These are phyloP conservation scores for Nothophoma quercina DNA, from an alignment of 2,329 filamentous ascomycete species.

Conservation along the genomic window DNA sequence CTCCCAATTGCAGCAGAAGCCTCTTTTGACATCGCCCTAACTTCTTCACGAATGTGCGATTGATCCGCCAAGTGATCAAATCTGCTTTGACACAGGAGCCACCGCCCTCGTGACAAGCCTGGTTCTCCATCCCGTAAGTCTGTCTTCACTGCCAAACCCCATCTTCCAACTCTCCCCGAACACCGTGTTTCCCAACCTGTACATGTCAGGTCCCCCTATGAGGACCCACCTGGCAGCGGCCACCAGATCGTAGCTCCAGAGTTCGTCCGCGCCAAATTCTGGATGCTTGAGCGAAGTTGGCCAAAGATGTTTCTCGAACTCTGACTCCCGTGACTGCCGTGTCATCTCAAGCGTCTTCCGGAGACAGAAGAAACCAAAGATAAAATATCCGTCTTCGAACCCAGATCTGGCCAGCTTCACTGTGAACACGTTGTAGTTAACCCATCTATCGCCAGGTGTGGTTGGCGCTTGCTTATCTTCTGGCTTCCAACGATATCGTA, in stretches of 20 bases:
- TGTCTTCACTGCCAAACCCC: background rate
- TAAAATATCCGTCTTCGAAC: background rate
- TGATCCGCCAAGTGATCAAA: background rate
- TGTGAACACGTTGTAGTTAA: conserved; percentile 1
- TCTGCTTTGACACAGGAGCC: background rate
- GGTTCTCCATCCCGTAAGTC: conserved; percentile 2
- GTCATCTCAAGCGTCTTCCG: background rate
- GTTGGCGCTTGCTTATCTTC: conserved; percentile 1
- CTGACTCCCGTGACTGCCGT: background rate
- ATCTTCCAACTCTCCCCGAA: background rate
- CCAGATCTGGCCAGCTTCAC: background rate
- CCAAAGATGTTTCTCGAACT: background rate
- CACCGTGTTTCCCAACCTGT: background rate
- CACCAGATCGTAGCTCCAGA: background rate
- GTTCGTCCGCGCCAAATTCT: background rate
- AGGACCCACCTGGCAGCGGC: background rate
- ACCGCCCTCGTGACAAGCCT: background rate
- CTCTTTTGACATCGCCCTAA: background rate
- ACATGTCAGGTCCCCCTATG: background rate
- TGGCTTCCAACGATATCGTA: background rate
- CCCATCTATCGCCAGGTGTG: background rate
- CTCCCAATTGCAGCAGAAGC: background rate
- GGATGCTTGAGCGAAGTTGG: background rate
- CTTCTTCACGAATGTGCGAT: background rate
- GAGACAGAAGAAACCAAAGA: conserved; percentile 3